Conservation (phyloP, 306 rosid species). For the Prunus mira region DNA sequence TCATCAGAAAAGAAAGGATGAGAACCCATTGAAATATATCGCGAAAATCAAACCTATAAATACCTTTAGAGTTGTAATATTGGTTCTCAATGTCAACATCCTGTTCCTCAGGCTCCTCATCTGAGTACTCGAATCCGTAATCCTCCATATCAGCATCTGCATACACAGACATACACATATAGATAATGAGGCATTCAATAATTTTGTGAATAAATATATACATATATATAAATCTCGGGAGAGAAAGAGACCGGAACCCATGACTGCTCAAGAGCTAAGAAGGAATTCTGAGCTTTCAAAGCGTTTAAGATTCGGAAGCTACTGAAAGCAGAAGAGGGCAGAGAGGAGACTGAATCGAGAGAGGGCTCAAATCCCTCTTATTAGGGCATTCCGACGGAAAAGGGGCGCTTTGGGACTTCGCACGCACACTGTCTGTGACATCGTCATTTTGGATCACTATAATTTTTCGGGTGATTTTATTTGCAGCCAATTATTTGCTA, state of each 20-base stretch:
- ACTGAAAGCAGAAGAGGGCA: not conserved
- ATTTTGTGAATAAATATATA: too few relatives aligned
- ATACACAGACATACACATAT: not conserved
- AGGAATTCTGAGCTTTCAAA: not conserved
- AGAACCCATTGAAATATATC: constrained; percentile 22
- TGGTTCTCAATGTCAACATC: constrained; percentile 99
- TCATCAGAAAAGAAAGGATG: too few relatives aligned
- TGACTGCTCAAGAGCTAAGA: not conserved
- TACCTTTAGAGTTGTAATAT: constrained; percentile 87
- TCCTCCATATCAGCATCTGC: constrained; percentile 99
- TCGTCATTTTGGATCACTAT: too few relatives aligned
- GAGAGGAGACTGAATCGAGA: not conserved
- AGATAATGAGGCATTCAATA: not conserved
- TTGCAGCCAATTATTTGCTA: too few relatives aligned
- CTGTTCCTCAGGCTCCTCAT: constrained; percentile 97
- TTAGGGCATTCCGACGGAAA: not conserved
- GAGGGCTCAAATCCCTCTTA: not conserved
- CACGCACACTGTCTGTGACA: not conserved
- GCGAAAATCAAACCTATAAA: too few relatives aligned
- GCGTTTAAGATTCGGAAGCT: not conserved
- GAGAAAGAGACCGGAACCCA: constrained; percentile 23
- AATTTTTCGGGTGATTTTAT: too few relatives aligned
- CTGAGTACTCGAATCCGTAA: constrained; percentile 98
- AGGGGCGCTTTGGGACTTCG: not conserved
- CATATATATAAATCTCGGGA: not conserved